Evolutionary conservation across 1,284 basidiomycete species (phyloP).

Genomic region (Termitomyces sp.): DNA sequence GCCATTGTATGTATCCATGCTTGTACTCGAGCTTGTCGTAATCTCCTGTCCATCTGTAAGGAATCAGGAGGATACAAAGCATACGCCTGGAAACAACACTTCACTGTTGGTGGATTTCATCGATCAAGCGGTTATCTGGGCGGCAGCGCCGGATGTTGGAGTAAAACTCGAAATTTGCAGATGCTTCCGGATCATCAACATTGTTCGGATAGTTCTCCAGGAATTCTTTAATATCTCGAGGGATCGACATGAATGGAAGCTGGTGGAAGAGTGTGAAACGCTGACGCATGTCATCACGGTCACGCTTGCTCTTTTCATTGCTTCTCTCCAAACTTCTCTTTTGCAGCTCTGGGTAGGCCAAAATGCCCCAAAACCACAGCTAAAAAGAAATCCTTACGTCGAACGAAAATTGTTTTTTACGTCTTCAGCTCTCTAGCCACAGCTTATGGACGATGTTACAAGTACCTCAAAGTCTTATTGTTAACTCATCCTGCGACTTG

Average conservation of each 20-base stretch:
- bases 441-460: background rate
- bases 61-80: constrained; percentile 2
- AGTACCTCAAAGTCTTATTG: background rate
- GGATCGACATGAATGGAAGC: constrained; percentile 21
- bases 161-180: constrained; percentile 63
- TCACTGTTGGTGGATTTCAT: constrained; percentile 58
- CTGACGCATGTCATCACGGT: background rate
- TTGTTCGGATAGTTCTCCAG: constrained; percentile 53
- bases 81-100: background rate
- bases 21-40: constrained; percentile 60
- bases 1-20: constrained; percentile 72
- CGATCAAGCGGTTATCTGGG: constrained; percentile 58
- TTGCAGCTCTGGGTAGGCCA: background rate
- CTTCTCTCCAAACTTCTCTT: too few relatives aligned
- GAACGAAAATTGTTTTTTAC: too few relatives aligned
- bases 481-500: background rate
- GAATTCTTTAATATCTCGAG: constrained; percentile 58
- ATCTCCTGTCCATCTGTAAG: constrained; percentile 57
- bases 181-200: constrained; percentile 32
- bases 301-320: background rate
- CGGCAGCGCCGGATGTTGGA: constrained; percentile 48
- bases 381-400: too few relatives aligned
- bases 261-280: background rate
- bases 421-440: too few relatives aligned
- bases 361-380: too few relatives aligned